Percentiles rank a stretch among this genome's conserved stretches.
These are phyloP conservation scores for Sutorius eximius DNA, from an alignment of 1,284 basidiomycete species.

Conservation along the genomic window DNA sequence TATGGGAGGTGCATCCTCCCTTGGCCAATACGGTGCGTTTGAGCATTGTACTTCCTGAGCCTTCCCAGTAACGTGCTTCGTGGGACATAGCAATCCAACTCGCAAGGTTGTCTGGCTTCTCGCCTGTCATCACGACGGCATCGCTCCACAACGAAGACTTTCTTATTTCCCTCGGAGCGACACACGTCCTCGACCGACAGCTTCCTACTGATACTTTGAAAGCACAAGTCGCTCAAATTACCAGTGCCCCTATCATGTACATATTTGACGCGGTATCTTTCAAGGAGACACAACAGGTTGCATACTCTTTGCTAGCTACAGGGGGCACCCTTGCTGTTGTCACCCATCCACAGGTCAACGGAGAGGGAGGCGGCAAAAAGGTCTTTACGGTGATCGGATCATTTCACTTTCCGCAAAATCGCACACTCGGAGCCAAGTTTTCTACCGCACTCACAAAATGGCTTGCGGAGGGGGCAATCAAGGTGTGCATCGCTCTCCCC, in stretches of 20 bases:
- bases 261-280: slow-evolving; percentile 23
- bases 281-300: slow-evolving; percentile 15
- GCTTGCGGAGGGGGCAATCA: slow-evolving; percentile 21
- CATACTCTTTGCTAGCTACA: slow-evolving; percentile 8
- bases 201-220: slow-evolving; percentile 7
- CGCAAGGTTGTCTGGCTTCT: slow-evolving; percentile 39
- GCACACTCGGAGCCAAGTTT: slow-evolving; percentile 11
- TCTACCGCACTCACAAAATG: slow-evolving; percentile 13
- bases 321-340: slow-evolving; percentile 13
- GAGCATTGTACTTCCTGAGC: not conserved
- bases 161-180: slow-evolving; percentile 43
- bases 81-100: slow-evolving; percentile 35
- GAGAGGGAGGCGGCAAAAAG: slow-evolving; percentile 1
- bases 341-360: not conserved
- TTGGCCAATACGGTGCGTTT: not conserved
- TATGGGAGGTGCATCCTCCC: slow-evolving; percentile 24
- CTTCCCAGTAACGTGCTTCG: not conserved
- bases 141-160: slow-evolving; percentile 37
- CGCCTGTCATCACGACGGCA: slow-evolving; percentile 40
- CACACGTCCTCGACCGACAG: slow-evolving; percentile 39
- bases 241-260: slow-evolving; percentile 7
- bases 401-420: slow-evolving; percentile 9
- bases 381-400: slow-evolving; percentile 11
- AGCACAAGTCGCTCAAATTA: slow-evolving; percentile 9
- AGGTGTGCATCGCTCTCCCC: slow-evolving; percentile 8